Conservation (phyloP, 805 yeast genomes). For the Saccharomycopsis vini region DNA sequence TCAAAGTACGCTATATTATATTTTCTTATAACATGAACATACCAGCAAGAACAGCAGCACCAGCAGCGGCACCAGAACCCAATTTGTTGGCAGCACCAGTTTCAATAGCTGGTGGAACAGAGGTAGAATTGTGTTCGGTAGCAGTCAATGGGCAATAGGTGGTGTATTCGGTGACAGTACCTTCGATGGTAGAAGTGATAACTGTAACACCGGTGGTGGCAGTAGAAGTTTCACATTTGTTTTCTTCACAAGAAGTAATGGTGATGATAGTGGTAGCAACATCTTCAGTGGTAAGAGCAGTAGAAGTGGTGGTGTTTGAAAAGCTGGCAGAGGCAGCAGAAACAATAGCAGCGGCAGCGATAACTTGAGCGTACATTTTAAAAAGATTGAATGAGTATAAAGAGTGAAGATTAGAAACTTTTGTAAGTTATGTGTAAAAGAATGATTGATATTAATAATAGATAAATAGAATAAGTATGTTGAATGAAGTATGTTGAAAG, state of each 20-base stretch:
- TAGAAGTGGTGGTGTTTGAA: conserved; percentile 12
- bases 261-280: conserved; percentile 25
- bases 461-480: no score
- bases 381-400: not conserved
- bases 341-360: conserved; percentile 12
- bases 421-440: no score
- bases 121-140: conserved; percentile 17
- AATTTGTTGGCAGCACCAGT: conserved; percentile 91
- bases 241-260: conserved; percentile 21
- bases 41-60: conserved; percentile 9
- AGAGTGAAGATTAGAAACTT: no score
- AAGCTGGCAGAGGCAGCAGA: conserved; percentile 13
- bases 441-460: no score
- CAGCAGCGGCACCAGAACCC: conserved; percentile 18
- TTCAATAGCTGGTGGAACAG: conserved; percentile 35
- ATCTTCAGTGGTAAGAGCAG: conserved; percentile 7
- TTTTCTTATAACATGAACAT: no score
- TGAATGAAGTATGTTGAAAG: no score
- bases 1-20: not conserved
- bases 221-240: conserved; percentile 11
- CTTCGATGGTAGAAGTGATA: conserved; percentile 6
- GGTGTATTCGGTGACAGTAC: conserved; percentile 19
- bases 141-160: conserved; percentile 18
- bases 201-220: conserved; percentile 15
- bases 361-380: conserved; percentile 17